Evolutionary conservation across 345 rosid genomes (phyloP).

Genomic region (Eucalyptus shirleyi): DNA sequence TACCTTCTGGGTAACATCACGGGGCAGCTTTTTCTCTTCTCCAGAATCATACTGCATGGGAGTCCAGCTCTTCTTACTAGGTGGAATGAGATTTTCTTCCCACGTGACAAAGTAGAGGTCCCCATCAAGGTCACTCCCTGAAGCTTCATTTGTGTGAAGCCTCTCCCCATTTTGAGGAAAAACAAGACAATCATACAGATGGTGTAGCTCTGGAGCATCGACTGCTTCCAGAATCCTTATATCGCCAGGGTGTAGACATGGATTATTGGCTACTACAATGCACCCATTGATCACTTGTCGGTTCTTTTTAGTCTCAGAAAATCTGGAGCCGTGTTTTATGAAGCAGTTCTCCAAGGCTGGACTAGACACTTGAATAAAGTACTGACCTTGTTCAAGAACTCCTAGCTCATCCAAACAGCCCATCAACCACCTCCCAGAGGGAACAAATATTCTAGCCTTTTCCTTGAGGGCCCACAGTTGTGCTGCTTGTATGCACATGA

Average conservation of each 20-base stretch:
- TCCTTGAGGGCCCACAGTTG: conserved; percentile 92
- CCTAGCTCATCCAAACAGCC: conserved; percentile 87
- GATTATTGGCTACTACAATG: conserved; percentile 79
- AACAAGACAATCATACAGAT: conserved; percentile 71
- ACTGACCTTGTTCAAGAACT: conserved; percentile 75
- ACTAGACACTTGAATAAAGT: conserved; percentile 78
- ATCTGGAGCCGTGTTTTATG: conserved; percentile 72
- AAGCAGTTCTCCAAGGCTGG: conserved; percentile 67
- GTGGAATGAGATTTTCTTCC: conserved; percentile 87
- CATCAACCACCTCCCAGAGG: conserved; percentile 88
- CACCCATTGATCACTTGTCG: conserved; percentile 48
- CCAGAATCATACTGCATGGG: conserved; percentile 63
- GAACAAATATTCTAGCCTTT: conserved; percentile 79
- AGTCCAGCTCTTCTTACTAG: conserved; percentile 50
- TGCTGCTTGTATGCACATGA: conserved; percentile 76
- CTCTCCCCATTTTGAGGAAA: conserved; percentile 91
- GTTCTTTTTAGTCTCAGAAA: conserved; percentile 38
- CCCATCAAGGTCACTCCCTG: conserved; percentile 97
- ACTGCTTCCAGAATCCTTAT: conserved; percentile 85
- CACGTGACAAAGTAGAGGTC: conserved; percentile 88
- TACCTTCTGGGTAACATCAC: conserved; percentile 63
- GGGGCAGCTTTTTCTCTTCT: conserved; percentile 10
- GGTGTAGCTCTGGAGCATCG: conserved; percentile 57
- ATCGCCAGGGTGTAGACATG: conserved; percentile 98
- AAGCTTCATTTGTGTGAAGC: conserved; percentile 88